Percentiles rank a stretch among this genome's conserved stretches.
phyloP scores from a whole-genome alignment of 164 flowering plant species.

The Magnolia kwangsiensis region DNA sequence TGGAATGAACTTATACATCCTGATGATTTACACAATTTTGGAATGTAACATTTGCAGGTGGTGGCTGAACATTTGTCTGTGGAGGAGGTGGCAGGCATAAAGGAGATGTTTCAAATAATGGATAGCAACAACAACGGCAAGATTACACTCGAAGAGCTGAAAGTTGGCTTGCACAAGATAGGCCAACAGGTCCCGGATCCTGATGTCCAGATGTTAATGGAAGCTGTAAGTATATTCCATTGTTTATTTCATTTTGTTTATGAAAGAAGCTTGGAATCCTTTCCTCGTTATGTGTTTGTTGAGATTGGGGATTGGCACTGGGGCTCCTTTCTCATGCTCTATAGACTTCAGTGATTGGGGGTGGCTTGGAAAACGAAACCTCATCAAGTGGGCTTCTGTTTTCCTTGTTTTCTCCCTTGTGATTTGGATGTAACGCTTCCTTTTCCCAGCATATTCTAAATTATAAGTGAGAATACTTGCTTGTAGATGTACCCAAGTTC shows the following conservation, averaged over 20 bases:
- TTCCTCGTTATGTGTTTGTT: background rate
- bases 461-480: background rate
- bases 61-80: constrained; percentile 83
- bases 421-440: too few relatives aligned
- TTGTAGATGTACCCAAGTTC: background rate
- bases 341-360: background rate
- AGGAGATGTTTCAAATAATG: constrained; percentile 80
- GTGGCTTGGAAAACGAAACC: background rate
- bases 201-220: constrained; percentile 79
- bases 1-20: background rate
- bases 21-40: background rate
- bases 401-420: too few relatives aligned
- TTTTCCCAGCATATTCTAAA: too few relatives aligned
- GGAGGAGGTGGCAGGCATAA: constrained; percentile 91
- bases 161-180: constrained; percentile 56
- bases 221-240: constrained; percentile 54
- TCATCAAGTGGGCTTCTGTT: too few relatives aligned
- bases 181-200: constrained; percentile 76
- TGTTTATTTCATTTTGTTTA: too few relatives aligned
- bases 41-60: constrained; percentile 37
- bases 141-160: constrained; percentile 63
- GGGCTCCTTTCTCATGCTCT: background rate
- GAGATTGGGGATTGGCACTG: background rate
- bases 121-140: constrained; percentile 62
- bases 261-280: background rate